A percentile compares a stretch with the other conserved stretches of the same genome.
Evolutionary conservation across 257 asterid species (phyloP).

Genomic region (Penstemon eatonii): DNA sequence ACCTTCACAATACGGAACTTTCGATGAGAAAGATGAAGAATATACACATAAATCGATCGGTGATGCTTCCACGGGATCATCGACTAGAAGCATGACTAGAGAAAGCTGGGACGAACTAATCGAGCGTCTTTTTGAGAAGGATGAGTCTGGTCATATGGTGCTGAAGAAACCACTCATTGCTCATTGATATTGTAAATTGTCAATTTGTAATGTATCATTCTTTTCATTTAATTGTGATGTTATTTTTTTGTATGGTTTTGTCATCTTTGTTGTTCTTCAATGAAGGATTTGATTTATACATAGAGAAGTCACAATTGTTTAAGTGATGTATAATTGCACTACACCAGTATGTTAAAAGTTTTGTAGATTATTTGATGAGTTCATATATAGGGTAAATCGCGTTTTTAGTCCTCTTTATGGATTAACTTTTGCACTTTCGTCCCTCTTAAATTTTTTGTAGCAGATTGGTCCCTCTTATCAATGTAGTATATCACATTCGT

Average conservation of each 20-base stretch:
- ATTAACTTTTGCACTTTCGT: no score
- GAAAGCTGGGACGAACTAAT: constrained; percentile 83
- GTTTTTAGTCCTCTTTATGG: no score
- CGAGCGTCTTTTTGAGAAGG: constrained; percentile 72
- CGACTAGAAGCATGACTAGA: constrained; percentile 34
- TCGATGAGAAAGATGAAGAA: constrained; percentile 38
- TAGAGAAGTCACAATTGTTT: neutral
- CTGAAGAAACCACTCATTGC: constrained; percentile 44
- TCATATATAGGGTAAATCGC: no score
- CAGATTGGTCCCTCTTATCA: no score
- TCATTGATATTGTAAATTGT: constrained; percentile 20
- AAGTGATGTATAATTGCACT: neutral
- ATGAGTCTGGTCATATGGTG: constrained; percentile 53
- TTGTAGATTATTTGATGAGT: neutral
- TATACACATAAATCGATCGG: constrained; percentile 31
- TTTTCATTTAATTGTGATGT: constrained; percentile 23
- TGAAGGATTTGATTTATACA: neutral
- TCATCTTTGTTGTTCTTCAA: neutral
- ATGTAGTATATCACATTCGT: no score
- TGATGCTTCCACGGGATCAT: constrained; percentile 55
- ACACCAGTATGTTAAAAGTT: neutral
- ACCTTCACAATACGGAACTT: constrained; percentile 75
- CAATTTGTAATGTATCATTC: constrained; percentile 1
- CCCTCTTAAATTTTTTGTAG: no score
- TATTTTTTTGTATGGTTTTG: constrained; percentile 17